Evolutionary conservation across 2,329 filamentous ascomycete genomes (phyloP).

Genomic region (Arthrobotrys sinensis): DNA sequence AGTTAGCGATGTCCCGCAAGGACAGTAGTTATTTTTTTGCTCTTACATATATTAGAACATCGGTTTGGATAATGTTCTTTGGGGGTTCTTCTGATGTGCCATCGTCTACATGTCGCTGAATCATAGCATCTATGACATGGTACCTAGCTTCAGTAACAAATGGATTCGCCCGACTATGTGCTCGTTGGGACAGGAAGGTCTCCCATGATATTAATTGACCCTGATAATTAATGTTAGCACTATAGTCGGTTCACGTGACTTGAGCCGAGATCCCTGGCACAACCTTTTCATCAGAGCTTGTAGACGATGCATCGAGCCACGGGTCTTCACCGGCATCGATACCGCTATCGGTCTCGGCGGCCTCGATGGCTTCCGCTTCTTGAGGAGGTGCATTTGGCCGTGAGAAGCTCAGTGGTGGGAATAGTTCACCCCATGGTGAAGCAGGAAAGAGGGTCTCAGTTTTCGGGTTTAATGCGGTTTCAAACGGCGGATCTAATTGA

Average conservation of each 20-base stretch:
- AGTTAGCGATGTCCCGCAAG: conserved; percentile 25
- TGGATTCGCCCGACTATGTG: conserved; percentile 68
- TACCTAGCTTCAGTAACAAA: conserved; percentile 80
- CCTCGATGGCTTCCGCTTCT: conserved; percentile 11
- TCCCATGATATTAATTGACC: conserved; percentile 79
- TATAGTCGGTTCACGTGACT: background rate
- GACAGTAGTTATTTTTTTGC: background rate
- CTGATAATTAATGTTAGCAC: conserved; percentile 11
- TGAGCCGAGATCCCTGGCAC: background rate
- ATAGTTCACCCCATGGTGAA: conserved; percentile 53
- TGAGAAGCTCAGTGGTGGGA: conserved; percentile 31
- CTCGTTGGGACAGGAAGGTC: conserved; percentile 72
- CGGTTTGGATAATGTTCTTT: conserved; percentile 53
- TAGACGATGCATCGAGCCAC: conserved; percentile 49
- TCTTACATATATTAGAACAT: conserved; percentile 42
- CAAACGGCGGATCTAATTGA: conserved; percentile 49
- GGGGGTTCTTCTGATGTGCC: conserved; percentile 46
- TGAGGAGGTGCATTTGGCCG: conserved; percentile 10
- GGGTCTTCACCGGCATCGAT: conserved; percentile 46
- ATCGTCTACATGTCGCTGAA: conserved; percentile 66
- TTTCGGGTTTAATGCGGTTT: conserved; percentile 26
- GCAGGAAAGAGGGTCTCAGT: conserved; percentile 44
- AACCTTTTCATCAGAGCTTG: conserved; percentile 52
- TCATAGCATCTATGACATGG: conserved; percentile 76
- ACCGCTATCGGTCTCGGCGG: conserved; percentile 43